Conservation (phyloP, 1,139 yeast genomes). For the Candida labiduridarum region DNA sequence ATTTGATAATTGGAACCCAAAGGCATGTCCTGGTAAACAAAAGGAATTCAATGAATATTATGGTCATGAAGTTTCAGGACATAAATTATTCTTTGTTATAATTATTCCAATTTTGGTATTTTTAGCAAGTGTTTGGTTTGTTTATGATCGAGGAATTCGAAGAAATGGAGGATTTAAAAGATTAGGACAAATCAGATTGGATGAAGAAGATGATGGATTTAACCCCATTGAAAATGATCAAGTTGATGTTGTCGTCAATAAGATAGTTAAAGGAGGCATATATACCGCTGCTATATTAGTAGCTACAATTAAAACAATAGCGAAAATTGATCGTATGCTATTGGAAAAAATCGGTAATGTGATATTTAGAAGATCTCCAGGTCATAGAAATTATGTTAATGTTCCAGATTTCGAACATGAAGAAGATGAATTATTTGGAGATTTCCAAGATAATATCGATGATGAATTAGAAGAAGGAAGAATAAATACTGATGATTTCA, state of each 20-base stretch:
- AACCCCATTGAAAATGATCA: constrained; percentile 65
- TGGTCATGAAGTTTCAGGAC: constrained; percentile 60
- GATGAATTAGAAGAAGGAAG: constrained; percentile 44
- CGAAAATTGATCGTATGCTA: constrained; percentile 36
- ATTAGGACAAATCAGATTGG: constrained; percentile 85
- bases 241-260: constrained; percentile 65
- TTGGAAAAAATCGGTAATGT: constrained; percentile 38
- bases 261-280: constrained; percentile 63
- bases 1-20: constrained; percentile 67
- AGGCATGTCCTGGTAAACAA: constrained; percentile 88
- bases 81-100: constrained; percentile 53
- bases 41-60: constrained; percentile 60
- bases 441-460: constrained; percentile 49
- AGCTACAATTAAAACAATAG: constrained; percentile 42
- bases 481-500: constrained; percentile 18
- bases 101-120: constrained; percentile 62
- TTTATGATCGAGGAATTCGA: constrained; percentile 79
- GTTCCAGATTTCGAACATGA: constrained; percentile 48
- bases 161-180: constrained; percentile 80
- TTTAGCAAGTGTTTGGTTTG: constrained; percentile 63
- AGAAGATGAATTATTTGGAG: constrained; percentile 53
- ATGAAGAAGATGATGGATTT: constrained; percentile 66
- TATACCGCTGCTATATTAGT: constrained; percentile 48
- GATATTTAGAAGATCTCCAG: constrained; percentile 43
- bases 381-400: constrained; percentile 45